Conservation (phyloP, 2,329 filamentous ascomycete genomes). For the Ceratocystis destructans region DNA sequence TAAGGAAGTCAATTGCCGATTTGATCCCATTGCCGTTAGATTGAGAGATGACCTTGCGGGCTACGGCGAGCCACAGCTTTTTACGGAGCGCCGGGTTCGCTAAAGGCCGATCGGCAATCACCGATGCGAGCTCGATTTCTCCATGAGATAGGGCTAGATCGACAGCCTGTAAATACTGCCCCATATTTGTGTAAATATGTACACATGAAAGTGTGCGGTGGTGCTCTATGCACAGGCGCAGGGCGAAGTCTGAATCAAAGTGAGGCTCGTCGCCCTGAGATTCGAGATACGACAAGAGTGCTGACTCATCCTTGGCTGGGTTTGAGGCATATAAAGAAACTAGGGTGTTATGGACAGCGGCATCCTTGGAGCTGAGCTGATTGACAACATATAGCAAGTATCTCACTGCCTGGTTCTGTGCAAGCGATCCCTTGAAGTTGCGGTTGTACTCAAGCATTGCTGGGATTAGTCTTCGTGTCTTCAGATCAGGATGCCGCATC, state of each 20-base stretch:
- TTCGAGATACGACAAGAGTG: conserved; percentile 77
- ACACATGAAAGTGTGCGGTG: conserved; percentile 87
- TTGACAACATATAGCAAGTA: conserved; percentile 92
- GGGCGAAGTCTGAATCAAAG: conserved; percentile 91
- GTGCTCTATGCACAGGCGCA: conserved; percentile 89
- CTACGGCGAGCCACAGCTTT: conserved; percentile 88
- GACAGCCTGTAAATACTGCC: conserved; percentile 83
- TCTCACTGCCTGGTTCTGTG: conserved; percentile 78
- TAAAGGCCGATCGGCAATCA: conserved; percentile 75
- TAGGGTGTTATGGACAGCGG: conserved; percentile 91
- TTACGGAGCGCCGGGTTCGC: conserved; percentile 71
- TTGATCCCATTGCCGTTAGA: conserved; percentile 63
- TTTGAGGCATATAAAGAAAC: conserved; percentile 92
- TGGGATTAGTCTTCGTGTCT: conserved; percentile 79
- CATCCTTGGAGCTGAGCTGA: conserved; percentile 61
- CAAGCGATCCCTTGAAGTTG: conserved; percentile 50
- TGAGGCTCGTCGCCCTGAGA: conserved; percentile 73
- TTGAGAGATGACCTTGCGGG: conserved; percentile 81
- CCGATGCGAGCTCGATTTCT: conserved; percentile 76
- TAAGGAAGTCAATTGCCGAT: conserved; percentile 82
- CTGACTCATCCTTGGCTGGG: conserved; percentile 67
- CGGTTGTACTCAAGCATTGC: conserved; percentile 90
- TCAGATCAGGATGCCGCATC: conserved; percentile 77
- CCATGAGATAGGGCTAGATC: conserved; percentile 82
- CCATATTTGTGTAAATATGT: conserved; percentile 95